Percentiles rank a stretch among this genome's conserved stretches.
These are phyloP conservation scores for Xylariomycetidae sp. DNA, from an alignment of 2,329 filamentous ascomycete species.

Conservation along the genomic window DNA sequence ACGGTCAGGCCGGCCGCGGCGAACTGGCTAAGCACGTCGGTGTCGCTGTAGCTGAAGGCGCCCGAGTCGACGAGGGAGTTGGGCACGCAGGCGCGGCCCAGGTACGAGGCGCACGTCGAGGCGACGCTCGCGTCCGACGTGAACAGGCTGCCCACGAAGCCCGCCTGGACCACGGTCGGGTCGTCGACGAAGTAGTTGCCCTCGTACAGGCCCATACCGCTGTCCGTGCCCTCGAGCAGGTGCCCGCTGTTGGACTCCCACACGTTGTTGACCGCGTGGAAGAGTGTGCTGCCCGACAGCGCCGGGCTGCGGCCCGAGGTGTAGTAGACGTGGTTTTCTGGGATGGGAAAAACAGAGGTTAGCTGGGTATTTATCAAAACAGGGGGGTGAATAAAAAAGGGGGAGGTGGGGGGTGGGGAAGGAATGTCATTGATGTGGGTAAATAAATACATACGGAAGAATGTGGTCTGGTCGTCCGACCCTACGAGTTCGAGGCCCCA, in stretches of 20 bases:
- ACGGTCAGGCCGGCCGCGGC: constrained; percentile 1
- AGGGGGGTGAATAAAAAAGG: too few relatives aligned
- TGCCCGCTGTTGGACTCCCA: constrained; percentile 23
- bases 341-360: too few relatives aligned
- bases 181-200: constrained; percentile 23
- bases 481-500: constrained; percentile 4
- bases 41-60: constrained; percentile 2
- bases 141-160: constrained; percentile 21
- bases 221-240: constrained; percentile 18
- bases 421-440: too few relatives aligned
- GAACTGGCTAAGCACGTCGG: constrained; percentile 1
- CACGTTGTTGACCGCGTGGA: constrained; percentile 28
- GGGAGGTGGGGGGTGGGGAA: too few relatives aligned
- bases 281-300: constrained; percentile 21
- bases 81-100: constrained; percentile 5
- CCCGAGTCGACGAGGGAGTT: constrained; percentile 4
- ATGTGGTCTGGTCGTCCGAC: constrained; percentile 2
- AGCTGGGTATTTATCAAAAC: too few relatives aligned
- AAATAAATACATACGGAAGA: constrained; percentile 3
- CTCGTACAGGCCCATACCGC: constrained; percentile 22
- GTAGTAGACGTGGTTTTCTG: constrained; percentile 18
- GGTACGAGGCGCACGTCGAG: constrained; percentile 6
- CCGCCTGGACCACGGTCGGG: constrained; percentile 10
- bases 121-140: constrained; percentile 13
- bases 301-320: constrained; percentile 22